Percentiles rank a stretch among this genome's conserved stretches.
These are phyloP conservation scores for Gremmenia infestans DNA, from an alignment of 2,329 filamentous ascomycete genomes.

Conservation along the genomic window DNA sequence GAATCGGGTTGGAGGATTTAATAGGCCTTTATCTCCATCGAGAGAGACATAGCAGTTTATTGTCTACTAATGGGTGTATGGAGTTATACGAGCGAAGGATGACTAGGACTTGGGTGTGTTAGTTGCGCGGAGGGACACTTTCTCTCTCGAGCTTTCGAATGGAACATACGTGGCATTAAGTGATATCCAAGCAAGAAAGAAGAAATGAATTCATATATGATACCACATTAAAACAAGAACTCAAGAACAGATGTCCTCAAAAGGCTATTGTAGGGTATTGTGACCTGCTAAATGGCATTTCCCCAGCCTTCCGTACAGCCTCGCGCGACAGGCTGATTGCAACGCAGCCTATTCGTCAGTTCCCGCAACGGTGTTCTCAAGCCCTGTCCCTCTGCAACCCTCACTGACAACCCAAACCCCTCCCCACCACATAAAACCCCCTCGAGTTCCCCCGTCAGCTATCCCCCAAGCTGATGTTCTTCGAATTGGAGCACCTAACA, in stretches of 20 bases:
- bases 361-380: conserved; percentile 28
- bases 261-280: background rate
- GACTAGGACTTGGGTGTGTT: too few species aligned
- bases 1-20: conserved; percentile 79
- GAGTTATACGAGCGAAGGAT: too few species aligned
- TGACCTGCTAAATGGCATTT: background rate
- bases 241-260: conserved; percentile 6
- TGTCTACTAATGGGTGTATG: background rate
- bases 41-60: conserved; percentile 17
- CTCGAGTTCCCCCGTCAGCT: conserved; percentile 13
- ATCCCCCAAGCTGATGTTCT: conserved; percentile 9
- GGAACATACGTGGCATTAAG: too few species aligned
- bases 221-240: too few species aligned
- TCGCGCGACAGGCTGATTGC: conserved; percentile 25
- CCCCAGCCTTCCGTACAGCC: conserved; percentile 23
- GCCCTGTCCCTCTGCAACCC: background rate
- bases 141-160: too few species aligned
- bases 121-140: too few species aligned
- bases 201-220: too few species aligned
- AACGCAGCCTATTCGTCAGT: conserved; percentile 13
- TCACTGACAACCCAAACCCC: background rate
- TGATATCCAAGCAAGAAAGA: too few species aligned
- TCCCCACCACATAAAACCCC: background rate
- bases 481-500: conserved; percentile 17
- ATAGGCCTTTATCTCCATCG: conserved; percentile 64